Evolutionary conservation across 2,329 filamentous ascomycete species (phyloP).

Genomic region (Penicillium thymicola): DNA sequence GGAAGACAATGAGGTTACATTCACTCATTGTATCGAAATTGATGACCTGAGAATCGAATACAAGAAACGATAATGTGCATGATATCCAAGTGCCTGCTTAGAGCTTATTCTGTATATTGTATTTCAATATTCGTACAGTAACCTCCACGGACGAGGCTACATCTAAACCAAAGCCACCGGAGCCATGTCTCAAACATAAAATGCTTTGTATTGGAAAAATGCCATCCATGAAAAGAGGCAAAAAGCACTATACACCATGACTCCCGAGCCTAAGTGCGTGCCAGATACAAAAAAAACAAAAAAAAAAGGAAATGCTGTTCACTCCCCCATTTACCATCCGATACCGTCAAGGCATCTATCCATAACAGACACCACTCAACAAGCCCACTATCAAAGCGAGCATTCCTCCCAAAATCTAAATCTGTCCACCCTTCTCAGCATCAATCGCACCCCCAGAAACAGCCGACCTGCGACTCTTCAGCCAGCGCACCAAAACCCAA

Average conservation of each 20-base stretch:
- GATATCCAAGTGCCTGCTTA: background rate
- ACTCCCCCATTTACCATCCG: background rate
- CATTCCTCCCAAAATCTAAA: background rate
- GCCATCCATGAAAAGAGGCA: background rate
- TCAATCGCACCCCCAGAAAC: conserved; percentile 9
- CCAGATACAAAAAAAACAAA: background rate
- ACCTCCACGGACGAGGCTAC: background rate
- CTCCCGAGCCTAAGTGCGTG: background rate
- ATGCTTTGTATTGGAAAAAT: background rate
- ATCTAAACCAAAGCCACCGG: background rate
- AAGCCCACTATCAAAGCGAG: background rate
- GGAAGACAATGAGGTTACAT: background rate
- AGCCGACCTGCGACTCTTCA: conserved; percentile 23
- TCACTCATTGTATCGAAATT: background rate
- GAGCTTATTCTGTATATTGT: background rate
- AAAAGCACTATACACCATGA: background rate
- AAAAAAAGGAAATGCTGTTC: background rate
- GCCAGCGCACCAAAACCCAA: conserved; percentile 37
- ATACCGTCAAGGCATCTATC: background rate
- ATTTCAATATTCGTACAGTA: background rate
- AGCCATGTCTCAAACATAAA: background rate
- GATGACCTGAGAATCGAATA: background rate
- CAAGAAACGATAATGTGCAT: background rate
- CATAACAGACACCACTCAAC: background rate
- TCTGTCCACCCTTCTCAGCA: conserved; percentile 19